phyloP scores from a whole-genome alignment of 306 rosid genomes.

The Lathyrus tuberosus region DNA sequence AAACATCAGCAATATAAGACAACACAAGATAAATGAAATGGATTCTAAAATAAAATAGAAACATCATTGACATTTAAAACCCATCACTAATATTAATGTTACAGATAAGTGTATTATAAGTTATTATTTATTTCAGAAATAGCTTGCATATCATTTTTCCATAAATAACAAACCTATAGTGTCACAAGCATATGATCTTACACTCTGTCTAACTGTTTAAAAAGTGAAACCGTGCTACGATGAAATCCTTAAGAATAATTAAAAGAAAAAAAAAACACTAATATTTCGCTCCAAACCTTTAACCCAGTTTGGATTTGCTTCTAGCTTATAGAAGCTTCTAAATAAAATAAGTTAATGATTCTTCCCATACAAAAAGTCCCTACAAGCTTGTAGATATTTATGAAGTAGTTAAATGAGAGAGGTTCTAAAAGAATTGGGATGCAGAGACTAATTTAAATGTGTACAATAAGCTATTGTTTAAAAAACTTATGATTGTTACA shows the following conservation, averaged over 20 bases:
- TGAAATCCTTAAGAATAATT: not conserved
- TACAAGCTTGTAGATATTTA: not conserved
- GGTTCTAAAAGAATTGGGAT: conserved; percentile 1
- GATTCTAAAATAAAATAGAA: not conserved
- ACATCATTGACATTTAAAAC: not conserved
- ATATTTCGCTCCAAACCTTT: too few species aligned
- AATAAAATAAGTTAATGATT: too few species aligned
- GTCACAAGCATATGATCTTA: too few species aligned
- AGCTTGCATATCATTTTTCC: not conserved
- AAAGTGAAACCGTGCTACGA: too few species aligned
- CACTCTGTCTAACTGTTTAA: too few species aligned
- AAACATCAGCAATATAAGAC: conserved; percentile 24
- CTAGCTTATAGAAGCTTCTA: too few species aligned
- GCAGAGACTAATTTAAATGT: not conserved
- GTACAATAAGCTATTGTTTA: too few species aligned
- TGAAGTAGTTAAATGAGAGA: not conserved
- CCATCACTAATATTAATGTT: not conserved
- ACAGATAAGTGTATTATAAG: conserved; percentile 13
- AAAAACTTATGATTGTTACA: too few species aligned
- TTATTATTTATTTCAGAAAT: conserved; percentile 1
- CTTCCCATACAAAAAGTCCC: not conserved
- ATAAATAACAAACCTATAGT: conserved; percentile 21
- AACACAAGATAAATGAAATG: conserved; percentile 17
- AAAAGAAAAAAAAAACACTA: not conserved
- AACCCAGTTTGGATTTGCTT: too few species aligned